Conservation (phyloP, 257 asterid genomes). For the Datura wrightii region DNA sequence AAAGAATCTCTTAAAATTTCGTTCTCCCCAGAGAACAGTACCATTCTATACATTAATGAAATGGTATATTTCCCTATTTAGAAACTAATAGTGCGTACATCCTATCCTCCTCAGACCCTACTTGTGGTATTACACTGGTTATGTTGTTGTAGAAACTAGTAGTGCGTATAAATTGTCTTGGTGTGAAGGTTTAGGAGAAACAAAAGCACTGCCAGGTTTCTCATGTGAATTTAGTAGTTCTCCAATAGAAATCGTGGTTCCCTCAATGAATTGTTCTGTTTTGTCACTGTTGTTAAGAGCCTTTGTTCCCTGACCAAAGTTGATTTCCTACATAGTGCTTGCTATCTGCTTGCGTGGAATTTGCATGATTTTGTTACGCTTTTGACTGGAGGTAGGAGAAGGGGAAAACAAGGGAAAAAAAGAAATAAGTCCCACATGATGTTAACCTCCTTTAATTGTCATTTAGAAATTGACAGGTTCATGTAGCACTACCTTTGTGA, state of each 20-base stretch:
- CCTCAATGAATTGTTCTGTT: neutral
- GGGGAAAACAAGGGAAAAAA: neutral
- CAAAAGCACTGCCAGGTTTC: slow-evolving; percentile 16
- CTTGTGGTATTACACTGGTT: too few relatives aligned
- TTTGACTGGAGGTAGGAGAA: neutral
- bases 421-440: neutral
- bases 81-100: neutral
- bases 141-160: neutral
- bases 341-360: neutral
- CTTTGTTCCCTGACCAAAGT: neutral
- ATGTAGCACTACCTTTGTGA: neutral
- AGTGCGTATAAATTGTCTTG: neutral
- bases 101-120: too few relatives aligned
- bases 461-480: neutral
- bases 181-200: neutral
- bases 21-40: neutral
- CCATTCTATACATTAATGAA: slow-evolving; percentile 11
- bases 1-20: neutral
- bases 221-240: neutral
- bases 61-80: neutral
- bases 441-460: slow-evolving; percentile 19
- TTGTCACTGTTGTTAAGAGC: neutral
- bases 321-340: slow-evolving; percentile 5
- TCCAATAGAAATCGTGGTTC: neutral
- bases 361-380: slow-evolving; percentile 23